These are phyloP conservation scores for Talaromyces liani DNA, from an alignment of 495 filamentous ascomycete genomes.

Conservation along the genomic window DNA sequence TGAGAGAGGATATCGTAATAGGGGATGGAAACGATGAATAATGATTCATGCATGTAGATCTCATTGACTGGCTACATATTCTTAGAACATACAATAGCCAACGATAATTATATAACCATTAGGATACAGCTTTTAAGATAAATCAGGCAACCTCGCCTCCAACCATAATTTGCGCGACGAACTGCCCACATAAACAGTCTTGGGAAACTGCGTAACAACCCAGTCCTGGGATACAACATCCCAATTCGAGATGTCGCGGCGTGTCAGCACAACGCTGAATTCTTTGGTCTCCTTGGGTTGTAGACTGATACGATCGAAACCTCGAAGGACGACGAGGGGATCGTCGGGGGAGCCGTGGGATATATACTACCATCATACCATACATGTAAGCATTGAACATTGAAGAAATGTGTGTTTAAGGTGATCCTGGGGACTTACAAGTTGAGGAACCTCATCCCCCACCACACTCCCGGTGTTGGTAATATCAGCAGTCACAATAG, in stretches of 20 bases:
- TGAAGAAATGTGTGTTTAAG: too few relatives aligned
- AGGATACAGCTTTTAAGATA: neutral
- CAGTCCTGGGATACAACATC: neutral
- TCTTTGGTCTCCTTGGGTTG: slow-evolving; percentile 48
- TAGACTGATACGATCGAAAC: slow-evolving; percentile 76
- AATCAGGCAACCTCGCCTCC: neutral
- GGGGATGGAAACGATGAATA: neutral
- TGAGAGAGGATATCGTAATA: neutral
- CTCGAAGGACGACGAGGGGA: slow-evolving; percentile 58
- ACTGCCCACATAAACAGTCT: neutral
- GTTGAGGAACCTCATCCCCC: neutral
- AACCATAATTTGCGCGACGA: neutral
- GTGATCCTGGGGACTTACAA: too few relatives aligned
- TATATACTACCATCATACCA: slow-evolving; percentile 49
- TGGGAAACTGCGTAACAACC: neutral
- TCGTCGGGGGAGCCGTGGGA: slow-evolving; percentile 70
- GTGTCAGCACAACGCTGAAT: neutral
- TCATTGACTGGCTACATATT: neutral
- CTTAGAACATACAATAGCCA: neutral
- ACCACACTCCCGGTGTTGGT: slow-evolving; percentile 47
- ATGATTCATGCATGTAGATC: neutral
- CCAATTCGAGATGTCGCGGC: neutral
- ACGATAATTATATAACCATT: neutral
- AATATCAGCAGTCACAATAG: slow-evolving; percentile 43
- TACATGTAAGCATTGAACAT: too few relatives aligned